Evolutionary conservation across 2,329 filamentous ascomycete species (phyloP).

Genomic region (Fusarium clavum): DNA sequence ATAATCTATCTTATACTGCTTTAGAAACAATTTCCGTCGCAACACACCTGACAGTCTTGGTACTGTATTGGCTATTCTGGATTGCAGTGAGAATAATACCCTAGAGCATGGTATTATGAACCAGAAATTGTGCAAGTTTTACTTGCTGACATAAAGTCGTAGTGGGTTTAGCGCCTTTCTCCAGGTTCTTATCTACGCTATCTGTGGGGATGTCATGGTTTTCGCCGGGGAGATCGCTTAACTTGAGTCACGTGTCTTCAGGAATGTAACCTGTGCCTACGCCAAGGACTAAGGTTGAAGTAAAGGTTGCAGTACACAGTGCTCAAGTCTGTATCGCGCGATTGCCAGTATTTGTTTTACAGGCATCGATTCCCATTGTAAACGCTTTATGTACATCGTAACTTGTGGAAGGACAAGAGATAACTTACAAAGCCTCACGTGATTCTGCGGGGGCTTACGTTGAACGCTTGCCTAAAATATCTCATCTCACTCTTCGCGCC

Average conservation of each 20-base stretch:
- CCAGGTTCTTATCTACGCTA: neutral
- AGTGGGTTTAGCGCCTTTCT: neutral
- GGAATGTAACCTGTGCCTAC: neutral
- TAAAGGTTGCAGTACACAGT: accelerated
- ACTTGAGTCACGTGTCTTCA: neutral
- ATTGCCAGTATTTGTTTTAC: neutral
- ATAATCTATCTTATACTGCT: too few relatives aligned
- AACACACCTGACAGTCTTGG: too few relatives aligned
- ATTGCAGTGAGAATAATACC: too few relatives aligned
- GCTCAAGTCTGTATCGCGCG: accelerated
- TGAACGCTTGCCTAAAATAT: neutral
- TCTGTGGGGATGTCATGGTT: neutral
- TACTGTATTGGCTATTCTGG: too few relatives aligned
- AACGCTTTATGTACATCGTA: neutral
- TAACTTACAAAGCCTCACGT: neutral
- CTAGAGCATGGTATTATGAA: too few relatives aligned
- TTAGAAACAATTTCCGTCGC: too few relatives aligned
- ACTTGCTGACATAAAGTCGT: neutral
- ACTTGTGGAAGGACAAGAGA: neutral
- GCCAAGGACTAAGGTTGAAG: accelerated
- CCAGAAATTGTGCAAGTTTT: neutral
- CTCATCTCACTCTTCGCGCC: neutral
- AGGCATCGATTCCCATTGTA: accelerated
- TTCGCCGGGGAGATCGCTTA: neutral
- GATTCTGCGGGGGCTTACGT: neutral